phyloP scores from a whole-genome alignment of 192 early-diverging fungal species.

The Podila clonocystis region DNA sequence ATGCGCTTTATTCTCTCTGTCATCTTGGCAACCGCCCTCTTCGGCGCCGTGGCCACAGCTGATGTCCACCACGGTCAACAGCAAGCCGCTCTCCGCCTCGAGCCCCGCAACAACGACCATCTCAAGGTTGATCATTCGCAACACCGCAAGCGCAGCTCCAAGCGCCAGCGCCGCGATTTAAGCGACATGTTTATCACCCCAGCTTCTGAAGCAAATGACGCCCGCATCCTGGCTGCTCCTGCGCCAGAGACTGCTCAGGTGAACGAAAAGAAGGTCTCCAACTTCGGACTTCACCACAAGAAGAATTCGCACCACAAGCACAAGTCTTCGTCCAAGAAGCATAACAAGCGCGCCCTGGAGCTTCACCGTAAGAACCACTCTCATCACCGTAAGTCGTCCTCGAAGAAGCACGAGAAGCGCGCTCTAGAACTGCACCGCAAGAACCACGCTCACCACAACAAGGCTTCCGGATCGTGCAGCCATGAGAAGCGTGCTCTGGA shows the following conservation, averaged over 20 bases:
- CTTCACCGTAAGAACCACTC: not conserved
- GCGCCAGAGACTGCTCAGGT: not conserved
- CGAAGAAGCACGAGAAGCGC: not conserved
- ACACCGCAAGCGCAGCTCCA: constrained; percentile 15
- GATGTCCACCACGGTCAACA: constrained; percentile 16
- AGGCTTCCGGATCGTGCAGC: not conserved
- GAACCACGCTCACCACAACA: not conserved
- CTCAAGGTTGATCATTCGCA: constrained; percentile 8
- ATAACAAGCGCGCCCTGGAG: constrained; percentile 5
- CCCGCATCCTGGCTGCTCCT: not conserved
- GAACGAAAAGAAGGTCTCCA: not conserved
- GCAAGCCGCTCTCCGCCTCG: constrained; percentile 29
- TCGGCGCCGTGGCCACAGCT: constrained; percentile 13
- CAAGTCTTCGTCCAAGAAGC: constrained; percentile 4
- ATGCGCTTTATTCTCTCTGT: constrained; percentile 40
- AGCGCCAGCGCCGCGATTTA: constrained; percentile 18
- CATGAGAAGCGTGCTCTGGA: not conserved
- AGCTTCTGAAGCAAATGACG: not conserved
- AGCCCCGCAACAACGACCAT: constrained; percentile 10
- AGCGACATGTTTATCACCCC: not conserved
- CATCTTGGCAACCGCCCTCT: constrained; percentile 23
- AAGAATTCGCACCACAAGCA: not conserved
- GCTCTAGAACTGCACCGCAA: not conserved
- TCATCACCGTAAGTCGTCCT: not conserved
- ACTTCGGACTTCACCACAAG: constrained; percentile 1